phyloP scores from a whole-genome alignment of 2,329 filamentous ascomycete species.

The Pseudogymnoascus sp. region DNA sequence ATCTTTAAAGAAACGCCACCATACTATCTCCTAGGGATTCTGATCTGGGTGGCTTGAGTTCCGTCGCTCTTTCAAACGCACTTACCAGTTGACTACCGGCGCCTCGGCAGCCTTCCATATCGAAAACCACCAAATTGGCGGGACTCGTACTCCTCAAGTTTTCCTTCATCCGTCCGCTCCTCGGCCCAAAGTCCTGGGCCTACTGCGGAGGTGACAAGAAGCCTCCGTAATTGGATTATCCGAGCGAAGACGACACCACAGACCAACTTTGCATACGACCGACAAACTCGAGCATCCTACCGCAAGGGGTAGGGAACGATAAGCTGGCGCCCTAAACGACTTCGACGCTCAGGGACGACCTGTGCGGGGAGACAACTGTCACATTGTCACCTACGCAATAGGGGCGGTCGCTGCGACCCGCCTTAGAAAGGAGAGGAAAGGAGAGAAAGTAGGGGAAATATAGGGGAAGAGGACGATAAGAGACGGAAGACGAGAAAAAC shows the following conservation, averaged over 20 bases:
- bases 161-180: conserved; percentile 77
- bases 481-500: background rate
- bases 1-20: background rate
- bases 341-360: conserved; percentile 27
- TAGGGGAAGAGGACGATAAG: background rate
- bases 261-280: conserved; percentile 4
- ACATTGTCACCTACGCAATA: conserved; percentile 43
- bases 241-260: background rate
- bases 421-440: conserved; percentile 20
- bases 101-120: conserved; percentile 26
- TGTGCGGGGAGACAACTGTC: conserved; percentile 31
- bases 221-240: conserved; percentile 74
- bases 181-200: conserved; percentile 88
- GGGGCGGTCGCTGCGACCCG: conserved; percentile 47
- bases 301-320: conserved; percentile 8
- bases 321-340: conserved; percentile 9
- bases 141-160: conserved; percentile 64
- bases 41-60: conserved; percentile 4
- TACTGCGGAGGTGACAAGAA: conserved; percentile 95
- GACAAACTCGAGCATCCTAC: conserved; percentile 4
- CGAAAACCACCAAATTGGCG: conserved; percentile 83
- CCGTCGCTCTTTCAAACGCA: conserved; percentile 1
- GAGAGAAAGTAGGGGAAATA: background rate
- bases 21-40: conserved; percentile 3
- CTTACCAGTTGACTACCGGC: conserved; percentile 15